Percentiles rank a stretch among this genome's conserved stretches.
Evolutionary conservation across 2,329 filamentous ascomycete genomes (phyloP).

Genomic region (Teratosphaeria epicoccoides): DNA sequence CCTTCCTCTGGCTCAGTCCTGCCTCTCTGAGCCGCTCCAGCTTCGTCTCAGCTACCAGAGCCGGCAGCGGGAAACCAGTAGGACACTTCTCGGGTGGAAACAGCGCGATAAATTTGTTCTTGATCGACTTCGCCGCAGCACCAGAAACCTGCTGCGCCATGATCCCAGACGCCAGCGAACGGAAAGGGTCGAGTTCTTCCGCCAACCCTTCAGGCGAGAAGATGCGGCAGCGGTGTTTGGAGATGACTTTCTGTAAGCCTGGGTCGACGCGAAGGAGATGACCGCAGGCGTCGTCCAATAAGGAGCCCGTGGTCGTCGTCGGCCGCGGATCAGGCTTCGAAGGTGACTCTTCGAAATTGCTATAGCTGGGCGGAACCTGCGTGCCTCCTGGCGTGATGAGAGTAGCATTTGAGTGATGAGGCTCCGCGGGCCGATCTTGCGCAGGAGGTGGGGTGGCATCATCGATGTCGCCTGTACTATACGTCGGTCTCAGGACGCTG

Average conservation of each 20-base stretch:
- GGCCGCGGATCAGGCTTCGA: slow-evolving; percentile 26
- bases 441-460: slow-evolving; percentile 22
- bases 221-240: slow-evolving; percentile 62
- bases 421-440: slow-evolving; percentile 48
- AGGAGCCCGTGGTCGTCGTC: slow-evolving; percentile 43
- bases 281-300: slow-evolving; percentile 64
- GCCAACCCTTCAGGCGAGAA: slow-evolving; percentile 76
- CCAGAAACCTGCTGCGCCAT: slow-evolving; percentile 95
- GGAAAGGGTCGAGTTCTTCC: slow-evolving; percentile 81
- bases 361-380: slow-evolving; percentile 43
- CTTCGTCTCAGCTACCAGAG: slow-evolving; percentile 54
- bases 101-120: slow-evolving; percentile 67
- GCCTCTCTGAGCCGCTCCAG: slow-evolving; percentile 66
- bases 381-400: slow-evolving; percentile 63
- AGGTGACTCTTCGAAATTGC: slow-evolving; percentile 29
- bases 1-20: slow-evolving; percentile 86
- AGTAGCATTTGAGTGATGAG: slow-evolving; percentile 56
- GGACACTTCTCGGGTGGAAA: slow-evolving; percentile 40
- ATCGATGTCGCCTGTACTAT: slow-evolving; percentile 31
- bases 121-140: slow-evolving; percentile 81
- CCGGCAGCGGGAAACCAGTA: slow-evolving; percentile 60
- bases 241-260: slow-evolving; percentile 60
- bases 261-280: slow-evolving; percentile 65
- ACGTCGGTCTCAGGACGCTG: slow-evolving; percentile 21
- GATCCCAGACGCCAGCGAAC: slow-evolving; percentile 71